Evolutionary conservation across 352 stramenopile genomes (phyloP), one percentile per base, ranked within the genome.

Genomic region (Phytophthora hybrid): DNA sequence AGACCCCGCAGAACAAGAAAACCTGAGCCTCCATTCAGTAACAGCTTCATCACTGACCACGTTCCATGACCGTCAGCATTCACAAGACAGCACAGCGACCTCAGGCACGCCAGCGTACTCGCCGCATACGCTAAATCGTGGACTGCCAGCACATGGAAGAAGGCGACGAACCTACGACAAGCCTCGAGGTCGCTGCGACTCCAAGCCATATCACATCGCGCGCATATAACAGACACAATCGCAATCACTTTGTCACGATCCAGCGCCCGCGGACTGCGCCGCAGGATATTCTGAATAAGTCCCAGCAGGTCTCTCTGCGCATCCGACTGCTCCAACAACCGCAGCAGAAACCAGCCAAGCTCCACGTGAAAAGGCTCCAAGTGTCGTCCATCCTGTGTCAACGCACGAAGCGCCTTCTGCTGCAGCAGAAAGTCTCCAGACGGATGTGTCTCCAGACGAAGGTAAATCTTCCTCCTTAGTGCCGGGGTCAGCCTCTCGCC

Each of bases 41-140:
- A 23, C 29, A 87, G 69, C 73, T 95, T 94, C 82, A 95, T 92
- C 23, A 95, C 81, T 2, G 84, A 88, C 90, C 90, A 97, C 37
- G 89, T 94, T 32, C 84, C 88, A 65, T 94, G 84, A 18, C 88
- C 88, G 59, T 96, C 89, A 8, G 85, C 85, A 61, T 97, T 97
- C 9, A 95, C 89, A 63, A 97, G 84, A 59, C 85, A 94, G 61
- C 90, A 95, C 4, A 97, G 69, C 13, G 90, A 94, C 19, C 84
- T 81, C 26, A 97, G 70, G 65, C 86, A 94, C 4, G 71, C 80
- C 3, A 85, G 83, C 1, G 81, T 88, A 18, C 83, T 89, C 7
- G 88, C 84, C 1, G 85, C 88, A 54, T 82, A 78, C 14, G 91
- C 89, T 7, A 93, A 71, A 16, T 83, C 77, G 59, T 93, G 81